Base-by-base conservation (phyloP, 2,329 filamentous ascomycete genomes). In the Herpotrichia juniperi region DNA sequence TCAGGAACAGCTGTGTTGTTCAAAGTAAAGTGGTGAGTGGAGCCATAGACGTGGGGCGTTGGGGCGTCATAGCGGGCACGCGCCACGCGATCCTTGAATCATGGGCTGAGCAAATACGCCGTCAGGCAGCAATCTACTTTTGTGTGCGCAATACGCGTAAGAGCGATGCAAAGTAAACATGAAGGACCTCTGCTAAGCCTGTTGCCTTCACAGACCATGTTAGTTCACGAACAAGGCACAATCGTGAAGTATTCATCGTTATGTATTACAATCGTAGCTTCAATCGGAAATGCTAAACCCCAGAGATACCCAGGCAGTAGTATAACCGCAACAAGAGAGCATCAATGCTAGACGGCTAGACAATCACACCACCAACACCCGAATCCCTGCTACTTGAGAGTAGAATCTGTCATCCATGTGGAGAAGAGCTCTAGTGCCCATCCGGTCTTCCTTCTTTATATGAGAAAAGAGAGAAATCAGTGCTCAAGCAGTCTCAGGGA, bases 401-500 rank as follows among this genome's bases (percentile, higher is more conserved):
- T 8, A 25, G 16, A 40, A 16, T 40, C 19, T 40, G 4, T 24
- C 19, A 14, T n/a, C 42, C 42, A 30, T 19, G 14, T 3, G 11
- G 28, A 31, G 14, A 5, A 16, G 16, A 44, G 42, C 25, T 44
- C 24, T 44, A 44, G 4, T 39, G 14, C 16, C 46, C 24, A 39
- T 22, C 12, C 17, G 9, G 16, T 19, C 19, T 34, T 24, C 28
- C 19, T n/a, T n/a, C 19, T 6, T 17, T 16, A 19, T 34, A 6
- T 8, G 19, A 45, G 28, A 24, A 24, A 7, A 45, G 37, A 9
- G 37, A 44, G 31, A 39, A 51, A 22, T 42, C 85, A 88, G 74
- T 88, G 85, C 79, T 88, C 85, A 61, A 88, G 77, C 71, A 87
- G 79, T 70, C 86, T 82, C 84, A 99, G 85, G 78, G 92, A 96